phyloP scores from a whole-genome alignment of 2,329 filamentous ascomycete genomes.

The Aspergillus hiratsukae region DNA sequence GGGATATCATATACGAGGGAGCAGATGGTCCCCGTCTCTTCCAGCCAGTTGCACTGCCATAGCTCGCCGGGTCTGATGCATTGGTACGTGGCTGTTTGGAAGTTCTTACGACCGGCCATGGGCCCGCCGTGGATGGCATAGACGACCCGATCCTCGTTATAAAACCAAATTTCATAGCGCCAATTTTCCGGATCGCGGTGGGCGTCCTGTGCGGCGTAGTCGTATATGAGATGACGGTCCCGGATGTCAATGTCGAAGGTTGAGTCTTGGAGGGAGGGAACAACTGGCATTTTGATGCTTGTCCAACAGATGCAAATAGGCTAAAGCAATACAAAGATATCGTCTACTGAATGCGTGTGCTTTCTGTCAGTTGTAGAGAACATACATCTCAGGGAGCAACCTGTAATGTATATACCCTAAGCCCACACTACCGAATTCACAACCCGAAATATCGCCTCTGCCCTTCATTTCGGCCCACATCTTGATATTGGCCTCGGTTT shows the following conservation, averaged over 20 bases:
- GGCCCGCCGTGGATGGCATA: constrained; percentile 59
- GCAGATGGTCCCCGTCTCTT: constrained; percentile 56
- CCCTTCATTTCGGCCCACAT: too few species aligned
- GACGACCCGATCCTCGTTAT: constrained; percentile 50
- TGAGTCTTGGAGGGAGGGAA: background rate
- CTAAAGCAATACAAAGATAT: background rate
- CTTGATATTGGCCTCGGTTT: background rate
- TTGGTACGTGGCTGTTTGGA: constrained; percentile 53
- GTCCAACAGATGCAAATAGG: background rate
- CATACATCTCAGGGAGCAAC: too few species aligned
- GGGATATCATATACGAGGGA: constrained; percentile 55
- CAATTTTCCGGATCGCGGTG: constrained; percentile 53
- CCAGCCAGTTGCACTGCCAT: constrained; percentile 59
- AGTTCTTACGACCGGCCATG: constrained; percentile 54
- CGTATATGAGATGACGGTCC: constrained; percentile 54
- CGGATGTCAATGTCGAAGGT: constrained; percentile 50
- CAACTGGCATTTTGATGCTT: background rate
- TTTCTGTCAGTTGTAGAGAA: too few species aligned
- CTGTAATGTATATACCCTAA: too few species aligned
- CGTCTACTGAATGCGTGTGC: too few species aligned
- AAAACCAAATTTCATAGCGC: constrained; percentile 61
- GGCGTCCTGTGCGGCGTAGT: constrained; percentile 49
- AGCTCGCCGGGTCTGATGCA: constrained; percentile 55
- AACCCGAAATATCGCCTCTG: too few species aligned
- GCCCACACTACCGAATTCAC: too few species aligned